Evolutionary conservation across 148 eudicot genomes (phyloP).

Genomic region (Nyssa sinensis): DNA sequence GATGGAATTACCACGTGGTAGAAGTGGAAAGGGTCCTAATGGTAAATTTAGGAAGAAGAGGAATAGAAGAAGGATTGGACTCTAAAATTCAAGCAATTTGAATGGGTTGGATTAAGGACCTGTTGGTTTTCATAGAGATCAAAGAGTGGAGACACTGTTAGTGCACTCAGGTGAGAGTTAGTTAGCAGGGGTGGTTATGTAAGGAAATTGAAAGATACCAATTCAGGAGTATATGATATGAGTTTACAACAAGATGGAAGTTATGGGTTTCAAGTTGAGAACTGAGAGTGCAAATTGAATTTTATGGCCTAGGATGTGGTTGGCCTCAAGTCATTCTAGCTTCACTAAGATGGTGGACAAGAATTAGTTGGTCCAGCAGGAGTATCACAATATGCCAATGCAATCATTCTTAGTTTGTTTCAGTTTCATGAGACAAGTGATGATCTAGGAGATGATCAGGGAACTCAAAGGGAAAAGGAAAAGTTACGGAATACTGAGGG

Average conservation of each 20-base stretch:
- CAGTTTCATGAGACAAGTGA: no score
- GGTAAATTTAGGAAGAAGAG: slow-evolving; percentile 7
- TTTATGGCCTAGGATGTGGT: background rate
- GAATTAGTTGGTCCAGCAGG: background rate
- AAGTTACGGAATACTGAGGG: no score
- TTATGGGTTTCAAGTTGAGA: slow-evolving; percentile 22
- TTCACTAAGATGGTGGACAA: background rate
- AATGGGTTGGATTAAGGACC: slow-evolving; percentile 1
- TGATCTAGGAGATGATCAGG: no score
- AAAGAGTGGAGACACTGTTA: background rate
- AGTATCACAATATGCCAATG: no score
- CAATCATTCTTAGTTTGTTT: no score
- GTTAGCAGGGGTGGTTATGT: background rate
- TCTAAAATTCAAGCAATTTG: background rate
- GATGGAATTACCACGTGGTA: background rate
- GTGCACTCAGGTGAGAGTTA: background rate
- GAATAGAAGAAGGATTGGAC: background rate
- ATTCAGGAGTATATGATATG: slow-evolving; percentile 28
- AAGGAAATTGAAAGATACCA: background rate
- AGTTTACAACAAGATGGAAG: slow-evolving; percentile 40
- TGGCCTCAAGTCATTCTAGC: background rate
- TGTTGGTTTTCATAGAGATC: background rate
- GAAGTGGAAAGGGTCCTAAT: slow-evolving; percentile 11
- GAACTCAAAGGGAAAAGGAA: no score
- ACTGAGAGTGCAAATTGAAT: background rate